Base-by-base conservation (phyloP, 805 yeast species). In the Komagataella mondaviorum region DNA sequence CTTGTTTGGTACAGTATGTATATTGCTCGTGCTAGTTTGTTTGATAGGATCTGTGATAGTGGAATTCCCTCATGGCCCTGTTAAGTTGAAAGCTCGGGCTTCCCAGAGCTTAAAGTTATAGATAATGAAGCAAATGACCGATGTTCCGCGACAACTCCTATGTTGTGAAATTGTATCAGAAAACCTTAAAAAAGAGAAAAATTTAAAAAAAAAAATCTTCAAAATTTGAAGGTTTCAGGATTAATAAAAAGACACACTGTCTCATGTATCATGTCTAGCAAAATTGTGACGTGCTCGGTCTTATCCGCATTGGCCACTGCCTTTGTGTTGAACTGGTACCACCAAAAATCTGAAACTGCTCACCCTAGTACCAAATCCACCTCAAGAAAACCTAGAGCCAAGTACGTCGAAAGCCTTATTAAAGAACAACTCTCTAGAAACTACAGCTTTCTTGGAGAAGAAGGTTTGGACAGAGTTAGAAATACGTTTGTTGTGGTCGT, bases 351-450 rank as follows among this genome's bases (percentile, higher is more conserved):
- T 30, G 39, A 30, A 10, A 14, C 5, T 30, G 14, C 39, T 14
- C 10, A 12, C 5, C 39, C 39, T 30, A 12, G 14, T 30, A 30
- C 39, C 14, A 30, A 30, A 10, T 4, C n/a, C 14, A 8, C 39
- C 10, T 5, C 2, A 10, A 30, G 39, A 30, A 30, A 30, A 14
- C 39, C 39, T 6, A 30, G n/a, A 30, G 20, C 20, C 20, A 30
- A 30, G 18, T 72, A 78, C 55, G 78, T 77, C 51, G 93, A 85
- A 59, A 85, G 79, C 50, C 77, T 93, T 55, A 83, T 88, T 49
- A 78, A 85, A 52, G 99, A 93, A 67, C 98, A 93, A 63, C 76
- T 91, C 44, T 96, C 98, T 0, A 73, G 99, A 55, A 93, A 91
- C 69, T 85, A 87, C 63, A 97, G 96, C 1, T 93, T 93, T 63